Conservation (phyloP, 129 eudicot species). For the Artemisia annua region DNA sequence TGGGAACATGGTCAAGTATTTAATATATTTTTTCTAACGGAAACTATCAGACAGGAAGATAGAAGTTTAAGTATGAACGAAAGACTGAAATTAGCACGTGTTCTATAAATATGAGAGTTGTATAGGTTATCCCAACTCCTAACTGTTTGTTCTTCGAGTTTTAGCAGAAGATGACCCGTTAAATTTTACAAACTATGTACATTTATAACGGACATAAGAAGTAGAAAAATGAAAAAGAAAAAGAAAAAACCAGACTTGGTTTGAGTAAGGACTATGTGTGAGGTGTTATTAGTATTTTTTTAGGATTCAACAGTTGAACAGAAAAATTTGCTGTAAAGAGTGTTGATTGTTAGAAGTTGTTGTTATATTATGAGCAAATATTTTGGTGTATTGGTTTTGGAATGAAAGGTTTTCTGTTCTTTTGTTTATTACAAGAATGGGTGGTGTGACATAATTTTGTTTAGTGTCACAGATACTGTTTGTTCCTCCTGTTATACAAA, state of each 20-base stretch:
- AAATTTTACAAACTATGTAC: conserved; percentile 44
- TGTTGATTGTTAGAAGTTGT: conserved; percentile 19
- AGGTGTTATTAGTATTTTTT: conserved; percentile 24
- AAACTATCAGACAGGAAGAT: conserved; percentile 10
- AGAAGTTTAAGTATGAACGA: conserved; percentile 31
- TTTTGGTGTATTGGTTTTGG: conserved; percentile 5
- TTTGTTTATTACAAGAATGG: neutral
- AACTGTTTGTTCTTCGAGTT: conserved; percentile 82
- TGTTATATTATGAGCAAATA: neutral
- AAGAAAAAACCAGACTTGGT: conserved; percentile 29
- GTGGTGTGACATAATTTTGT: neutral
- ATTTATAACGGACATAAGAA: conserved; percentile 39
- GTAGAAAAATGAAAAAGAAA: conserved; percentile 29
- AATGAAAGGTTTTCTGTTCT: neutral
- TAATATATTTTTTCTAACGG: conserved; percentile 24
- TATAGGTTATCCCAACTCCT: conserved; percentile 68
- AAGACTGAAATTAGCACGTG: conserved; percentile 6
- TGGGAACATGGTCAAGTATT: conserved; percentile 15
- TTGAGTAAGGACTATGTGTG: conserved; percentile 33
- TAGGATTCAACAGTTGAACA: conserved; percentile 15
- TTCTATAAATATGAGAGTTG: conserved; percentile 42
- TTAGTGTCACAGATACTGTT: neutral
- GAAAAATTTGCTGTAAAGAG: conserved; percentile 35
- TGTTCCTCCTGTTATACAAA: no score
- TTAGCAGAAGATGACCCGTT: conserved; percentile 76